Base-by-base conservation (phyloP, 208 protist genomes). In the Acanthamoeba sp. region DNA sequence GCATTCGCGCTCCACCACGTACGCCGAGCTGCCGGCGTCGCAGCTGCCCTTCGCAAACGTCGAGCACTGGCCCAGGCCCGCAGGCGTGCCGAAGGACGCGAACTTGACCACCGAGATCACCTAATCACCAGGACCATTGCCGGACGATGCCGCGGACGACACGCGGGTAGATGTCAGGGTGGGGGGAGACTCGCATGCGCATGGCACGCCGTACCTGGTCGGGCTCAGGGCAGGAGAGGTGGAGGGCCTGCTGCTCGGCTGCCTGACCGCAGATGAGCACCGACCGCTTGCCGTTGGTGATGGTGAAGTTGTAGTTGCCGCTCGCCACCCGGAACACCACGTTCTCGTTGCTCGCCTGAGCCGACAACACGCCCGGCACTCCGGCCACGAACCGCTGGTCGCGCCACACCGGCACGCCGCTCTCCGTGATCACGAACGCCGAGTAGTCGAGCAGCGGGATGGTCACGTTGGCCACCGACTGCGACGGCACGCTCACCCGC, bases 391-490 rank as follows among this genome's bases (percentile, higher is more conserved):
- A 78, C 3, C 69, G 20, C 32, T 40, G 12, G 69, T 0, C 59
- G n/a, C 20, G 18, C 69, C 69, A 78, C 38, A 78, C 69, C 14
- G 38, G 34, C 27, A 10, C 3, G 12, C 69, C 69, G 69, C 36
- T 78, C 38, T 78, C 69, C 6, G 69, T 78, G 32, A 78, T 40
- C 27, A 78, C 69, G 24, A 42, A 78, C 32, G 69, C 69, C 38
- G 69, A 78, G 69, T 78, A 78, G 69, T 78, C 69, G n/a, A 78
- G 69, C 69, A 78, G 38, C 69, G 69, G 69, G 69, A 78, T 45
- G 20, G 69, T 78, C 27, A 78, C 34, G 38, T 78, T 78, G 38
- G 69, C 69, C 38, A 24, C 16, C 20, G 69, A 34, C 69, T 78
- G 69, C 4, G 32, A 42, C 0, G 69, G 69, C 34, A 78, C 69